Evolutionary conservation across 2,329 filamentous ascomycete genomes (phyloP), one percentile per base, ranked within the genome.

Genomic region (Colletotrichum plurivorum): DNA sequence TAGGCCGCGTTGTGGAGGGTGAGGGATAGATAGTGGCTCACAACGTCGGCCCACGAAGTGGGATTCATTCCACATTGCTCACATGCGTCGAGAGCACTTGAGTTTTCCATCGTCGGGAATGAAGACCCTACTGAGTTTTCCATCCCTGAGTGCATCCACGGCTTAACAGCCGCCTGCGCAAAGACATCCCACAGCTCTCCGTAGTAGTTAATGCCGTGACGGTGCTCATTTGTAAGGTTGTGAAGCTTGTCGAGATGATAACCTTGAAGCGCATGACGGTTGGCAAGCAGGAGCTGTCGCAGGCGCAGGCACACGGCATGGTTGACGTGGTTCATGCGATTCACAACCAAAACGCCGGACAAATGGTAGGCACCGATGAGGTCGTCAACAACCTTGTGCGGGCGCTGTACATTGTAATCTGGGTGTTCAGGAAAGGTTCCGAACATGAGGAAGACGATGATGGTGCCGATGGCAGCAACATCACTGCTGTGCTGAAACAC

Each of bases 131-230:
- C 9, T 43, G 52, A 39, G 27, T 43, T 43, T 15, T 31, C 60
- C 43, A 57, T 63, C 64, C 25, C 57, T 18, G 41, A 31, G 2
- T 64, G 59, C 45, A 69, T 46, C 41, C 61, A 69, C 9, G 66
- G 66, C 43, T 59, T 69, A 12, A 69, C 66, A 10, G 53, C 62
- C 8, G 66, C 66, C 15, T 63, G 41, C 7, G 66, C 49, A 16
- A 69, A 48, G 9, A 66, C 54, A 15, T 36, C 25, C 15, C 15
- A 15, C 25, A 68, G 39, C 5, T 51, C n/a, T 5, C 25, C 16
- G 1, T 53, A 43, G 20, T 52, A 18, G 10, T 7, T n/a, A 15
- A 15, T 7, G 27, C 15, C 39, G 16, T 7, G 18, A 5, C 18
- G 4, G 12, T 16, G 56, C 20, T 18, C 27, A 1, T 25, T 48